These are phyloP conservation scores for Euphorbia corollata DNA, from an alignment of 441 rosid species.

Conservation along the genomic window DNA sequence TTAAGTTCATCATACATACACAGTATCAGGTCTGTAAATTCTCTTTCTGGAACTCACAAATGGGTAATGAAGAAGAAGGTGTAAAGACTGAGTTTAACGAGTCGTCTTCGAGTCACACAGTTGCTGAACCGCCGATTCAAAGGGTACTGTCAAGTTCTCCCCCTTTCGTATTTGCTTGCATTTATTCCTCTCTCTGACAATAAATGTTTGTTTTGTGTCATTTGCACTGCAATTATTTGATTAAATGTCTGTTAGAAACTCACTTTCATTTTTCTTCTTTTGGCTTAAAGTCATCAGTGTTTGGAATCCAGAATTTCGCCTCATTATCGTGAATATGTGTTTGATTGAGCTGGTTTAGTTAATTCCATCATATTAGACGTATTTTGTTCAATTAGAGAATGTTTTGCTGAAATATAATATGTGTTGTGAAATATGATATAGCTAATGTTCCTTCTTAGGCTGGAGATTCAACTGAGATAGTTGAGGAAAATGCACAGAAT, in stretches of 20 bases:
- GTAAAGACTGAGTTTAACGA: constrained; percentile 15
- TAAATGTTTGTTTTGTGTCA: background rate
- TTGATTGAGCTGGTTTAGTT: background rate
- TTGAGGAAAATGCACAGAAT: constrained; percentile 37
- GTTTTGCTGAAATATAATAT: background rate
- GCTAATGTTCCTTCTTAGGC: constrained; percentile 23
- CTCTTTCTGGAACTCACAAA: constrained; percentile 20
- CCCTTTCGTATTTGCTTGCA: background rate
- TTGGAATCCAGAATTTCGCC: background rate
- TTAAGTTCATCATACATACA: background rate
- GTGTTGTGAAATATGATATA: constrained; percentile 1
- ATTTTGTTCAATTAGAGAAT: background rate
- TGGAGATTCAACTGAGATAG: constrained; percentile 51
- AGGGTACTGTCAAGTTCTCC: background rate
- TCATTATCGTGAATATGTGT: background rate
- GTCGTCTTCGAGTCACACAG: constrained; percentile 16
- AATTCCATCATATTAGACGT: background rate
- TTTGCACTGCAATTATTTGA: too few relatives aligned
- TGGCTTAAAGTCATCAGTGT: background rate
- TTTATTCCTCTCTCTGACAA: background rate
- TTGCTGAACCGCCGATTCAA: constrained; percentile 26
- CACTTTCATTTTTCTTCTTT: too few relatives aligned
- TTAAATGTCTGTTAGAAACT: too few relatives aligned
- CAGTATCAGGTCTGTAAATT: constrained; percentile 6
- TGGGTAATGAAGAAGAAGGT: constrained; percentile 34